Conservation (phyloP, 305 asterid genomes). For the Solanum hybrid region DNA sequence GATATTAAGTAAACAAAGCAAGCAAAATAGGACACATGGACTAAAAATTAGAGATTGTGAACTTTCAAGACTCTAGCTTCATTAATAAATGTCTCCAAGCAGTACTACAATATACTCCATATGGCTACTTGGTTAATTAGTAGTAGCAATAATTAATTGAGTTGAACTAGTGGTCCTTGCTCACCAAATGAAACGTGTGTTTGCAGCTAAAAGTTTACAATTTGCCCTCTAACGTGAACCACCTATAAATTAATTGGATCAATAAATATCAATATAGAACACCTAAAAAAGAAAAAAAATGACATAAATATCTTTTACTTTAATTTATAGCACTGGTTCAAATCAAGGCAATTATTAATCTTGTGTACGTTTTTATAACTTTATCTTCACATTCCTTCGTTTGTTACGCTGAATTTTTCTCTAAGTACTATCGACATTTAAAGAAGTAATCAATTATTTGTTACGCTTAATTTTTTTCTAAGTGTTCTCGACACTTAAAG, state of each 20-base stretch:
- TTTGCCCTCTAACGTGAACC: background rate
- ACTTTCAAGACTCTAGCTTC: background rate
- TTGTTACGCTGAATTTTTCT: background rate
- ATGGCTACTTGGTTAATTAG: background rate
- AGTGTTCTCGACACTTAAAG: background rate
- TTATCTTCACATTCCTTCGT: background rate
- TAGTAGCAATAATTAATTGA: background rate
- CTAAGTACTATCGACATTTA: background rate
- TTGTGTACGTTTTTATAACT: background rate
- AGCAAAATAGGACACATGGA: background rate
- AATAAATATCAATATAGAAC: background rate
- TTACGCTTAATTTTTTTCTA: background rate
- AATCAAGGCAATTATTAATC: background rate
- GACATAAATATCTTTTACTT: background rate
- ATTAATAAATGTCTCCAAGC: background rate
- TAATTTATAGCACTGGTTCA: background rate
- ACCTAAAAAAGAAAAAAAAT: background rate
- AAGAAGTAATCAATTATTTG: background rate
- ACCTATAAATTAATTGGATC: background rate
- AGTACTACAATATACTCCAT: too few species aligned
- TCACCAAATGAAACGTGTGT: background rate
- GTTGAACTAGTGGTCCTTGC: background rate
- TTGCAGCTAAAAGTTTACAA: background rate
- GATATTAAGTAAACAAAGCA: background rate
- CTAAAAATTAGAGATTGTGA: background rate